A percentile compares a stretch with the other conserved stretches of the same genome.
These are phyloP conservation scores for Pleurotus giganteus DNA, from an alignment of 768 basidiomycete species.

Conservation along the genomic window DNA sequence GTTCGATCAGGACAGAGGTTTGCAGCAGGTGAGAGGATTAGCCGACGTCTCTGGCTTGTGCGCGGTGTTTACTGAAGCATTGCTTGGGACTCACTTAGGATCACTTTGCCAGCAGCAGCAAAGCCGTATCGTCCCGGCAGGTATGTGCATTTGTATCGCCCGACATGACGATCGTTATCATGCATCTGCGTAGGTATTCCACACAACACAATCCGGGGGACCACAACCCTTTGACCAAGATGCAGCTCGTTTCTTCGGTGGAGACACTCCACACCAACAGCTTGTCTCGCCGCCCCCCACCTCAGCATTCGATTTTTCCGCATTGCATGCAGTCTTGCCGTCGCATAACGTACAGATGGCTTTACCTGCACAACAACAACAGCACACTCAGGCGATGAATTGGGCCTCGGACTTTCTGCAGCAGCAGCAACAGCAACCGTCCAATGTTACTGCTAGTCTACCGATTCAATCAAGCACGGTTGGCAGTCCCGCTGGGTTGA, in stretches of 20 bases:
- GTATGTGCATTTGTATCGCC: conserved; percentile 32
- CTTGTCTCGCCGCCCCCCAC: conserved; percentile 26
- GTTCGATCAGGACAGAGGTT: conserved; percentile 75
- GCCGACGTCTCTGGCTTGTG: conserved; percentile 11
- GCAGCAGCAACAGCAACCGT: conserved; percentile 22
- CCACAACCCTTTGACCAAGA: conserved; percentile 53
- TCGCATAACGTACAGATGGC: no score
- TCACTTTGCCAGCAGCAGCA: conserved; percentile 58
- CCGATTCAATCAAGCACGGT: not conserved
- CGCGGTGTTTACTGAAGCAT: conserved; percentile 10
- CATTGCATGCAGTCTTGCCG: conserved; percentile 52
- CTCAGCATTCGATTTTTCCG: conserved; percentile 55
- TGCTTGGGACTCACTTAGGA: conserved; percentile 45
- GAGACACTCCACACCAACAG: conserved; percentile 24
- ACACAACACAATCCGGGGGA: conserved; percentile 39
- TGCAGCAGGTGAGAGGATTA: conserved; percentile 58
- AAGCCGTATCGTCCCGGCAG: conserved; percentile 62
- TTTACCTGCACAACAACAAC: conserved; percentile 14
- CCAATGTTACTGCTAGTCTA: not conserved
- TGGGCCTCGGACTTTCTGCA: conserved; percentile 67
- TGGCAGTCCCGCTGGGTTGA: not conserved
- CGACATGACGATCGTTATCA: not conserved
- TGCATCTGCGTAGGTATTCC: not conserved
- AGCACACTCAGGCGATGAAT: conserved; percentile 24
- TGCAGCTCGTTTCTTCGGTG: conserved; percentile 67